Evolutionary conservation across 176 grass and related monocot species (phyloP), one percentile per base, ranked within the genome.

Genomic region (Aechmea fasciata): DNA sequence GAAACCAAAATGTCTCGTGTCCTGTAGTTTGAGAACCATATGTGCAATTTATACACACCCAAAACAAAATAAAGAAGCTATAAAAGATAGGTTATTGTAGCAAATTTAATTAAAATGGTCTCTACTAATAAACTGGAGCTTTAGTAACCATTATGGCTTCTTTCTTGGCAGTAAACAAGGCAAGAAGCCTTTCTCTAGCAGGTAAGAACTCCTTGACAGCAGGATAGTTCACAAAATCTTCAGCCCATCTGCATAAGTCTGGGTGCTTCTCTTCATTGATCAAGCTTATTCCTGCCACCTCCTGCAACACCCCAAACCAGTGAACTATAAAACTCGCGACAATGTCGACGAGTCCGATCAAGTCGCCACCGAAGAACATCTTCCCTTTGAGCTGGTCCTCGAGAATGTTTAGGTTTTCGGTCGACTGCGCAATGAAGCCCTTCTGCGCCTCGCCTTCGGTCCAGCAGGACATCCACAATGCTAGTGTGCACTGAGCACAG

Each of bases 281-380:
- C 63, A 75, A 65, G 62, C 49, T 75, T 18, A 75, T 41, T 47
- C 49, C 73, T 2, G 73, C 62, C 11, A 66, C 49, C 63, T 75
- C 73, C 24, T 66, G 14, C 2, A 52, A n/a, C 63, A 66, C 63
- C 3, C 49, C 24, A 11, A 15, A 10, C 73, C 73, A 75, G 13
- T 18, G 23, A n/a, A 63, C 22, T 8, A 75, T 13, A 25, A 18
- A 66, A 11, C 61, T 3, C 10, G 62, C 63, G 9, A 49, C 62
- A 12, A 75, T 52, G 63, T 75, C 73, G 3, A 41, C 73, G 1
- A 66, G 14, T 3, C 73, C 73, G 15, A 75, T 41, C 33, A 5
- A 41, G 33, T 41, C 33, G 4, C 33, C 33, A 0, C 33, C 33
- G 4, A 41, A 41, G 33, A 41, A 41, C 33, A 4, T 41, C 33